Base-by-base conservation (phyloP, 2,329 filamentous ascomycete genomes). In the Trichothecium sympodiale region DNA sequence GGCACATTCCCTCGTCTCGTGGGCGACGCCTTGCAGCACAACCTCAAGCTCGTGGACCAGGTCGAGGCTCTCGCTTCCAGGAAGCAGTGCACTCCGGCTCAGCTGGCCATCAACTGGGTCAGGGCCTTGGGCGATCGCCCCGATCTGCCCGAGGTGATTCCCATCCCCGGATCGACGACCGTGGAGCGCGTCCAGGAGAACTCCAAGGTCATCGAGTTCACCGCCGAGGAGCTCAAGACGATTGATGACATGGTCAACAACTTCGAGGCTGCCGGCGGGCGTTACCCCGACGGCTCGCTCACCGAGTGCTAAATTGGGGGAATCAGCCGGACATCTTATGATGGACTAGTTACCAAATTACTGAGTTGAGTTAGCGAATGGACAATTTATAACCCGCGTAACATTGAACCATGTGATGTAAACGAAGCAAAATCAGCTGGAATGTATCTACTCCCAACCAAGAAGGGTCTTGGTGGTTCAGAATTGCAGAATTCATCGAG, bases 91-190 rank as follows among this genome's bases (percentile, higher is more conserved):
- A 80, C 74, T 1, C 51, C 71, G 4, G 67, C 68, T 2, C 80
- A 86, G 57, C 60, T 85, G 18, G 80, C 79, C 12, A 61, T 86
- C 36, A 69, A 65, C 34, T 87, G 80, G 79, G 56, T 75, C 3
- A 46, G 64, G 31, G 55, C 64, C 2, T 57, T 76, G 29, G 68
- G 63, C 29, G 58, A 56, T 35, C 61, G 59, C 26, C 62, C 68
- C 5, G 73, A 69, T 28, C 65, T 71, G 64, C 71, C 70, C 16
- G 53, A 48, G 13, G 70, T 82, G 41, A 70, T 83, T 34, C 77
- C 78, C 5, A 81, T 83, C 41, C 80, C 79, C 0, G 79, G 79
- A 3, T 71, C 78, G 8, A 73, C 71, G 1, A 74, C 64, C 4
- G 59, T 57, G 8, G 64, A 59, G 27, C 63, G 77, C 16, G 64